A percentile compares a stretch with the other conserved stretches of the same genome.
phyloP scores from a whole-genome alignment of 2,329 filamentous ascomycete genomes.

The Fusarium sp. region DNA sequence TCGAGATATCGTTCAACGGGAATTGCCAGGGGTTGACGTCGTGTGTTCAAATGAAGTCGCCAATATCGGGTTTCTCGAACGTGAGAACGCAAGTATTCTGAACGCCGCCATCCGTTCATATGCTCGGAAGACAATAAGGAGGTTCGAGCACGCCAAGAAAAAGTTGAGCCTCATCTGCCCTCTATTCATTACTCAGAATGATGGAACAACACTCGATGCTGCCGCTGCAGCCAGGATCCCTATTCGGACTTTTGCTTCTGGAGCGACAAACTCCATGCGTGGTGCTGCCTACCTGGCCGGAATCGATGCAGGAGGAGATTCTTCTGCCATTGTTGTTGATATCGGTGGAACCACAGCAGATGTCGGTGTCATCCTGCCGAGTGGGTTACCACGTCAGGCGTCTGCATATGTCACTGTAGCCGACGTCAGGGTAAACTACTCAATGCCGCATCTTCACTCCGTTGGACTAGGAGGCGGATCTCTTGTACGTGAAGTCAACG shows the following conservation, averaged over 20 bases:
- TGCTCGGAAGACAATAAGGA: slow-evolving; percentile 61
- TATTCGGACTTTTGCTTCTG: slow-evolving; percentile 64
- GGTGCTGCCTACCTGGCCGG: slow-evolving; percentile 63
- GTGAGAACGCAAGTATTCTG: slow-evolving; percentile 68
- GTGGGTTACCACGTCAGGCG: slow-evolving; percentile 20
- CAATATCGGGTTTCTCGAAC: slow-evolving; percentile 60
- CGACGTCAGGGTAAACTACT: slow-evolving; percentile 27
- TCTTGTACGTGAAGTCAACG: slow-evolving; percentile 41
- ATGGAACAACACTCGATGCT: slow-evolving; percentile 63
- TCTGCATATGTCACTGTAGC: slow-evolving; percentile 15
- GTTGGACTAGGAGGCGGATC: slow-evolving; percentile 51
- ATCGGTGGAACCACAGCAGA: slow-evolving; percentile 70
- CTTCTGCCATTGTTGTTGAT: slow-evolving; percentile 60
- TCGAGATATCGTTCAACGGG: slow-evolving; percentile 45
- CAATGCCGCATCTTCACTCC: slow-evolving; percentile 23
- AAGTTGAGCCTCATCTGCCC: slow-evolving; percentile 56
- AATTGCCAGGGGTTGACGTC: slow-evolving; percentile 51
- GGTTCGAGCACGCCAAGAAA: slow-evolving; percentile 61
- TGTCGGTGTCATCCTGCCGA: slow-evolving; percentile 61
- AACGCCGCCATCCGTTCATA: slow-evolving; percentile 66
- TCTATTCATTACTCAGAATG: slow-evolving; percentile 66
- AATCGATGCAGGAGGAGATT: slow-evolving; percentile 53
- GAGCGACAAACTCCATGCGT: slow-evolving; percentile 65
- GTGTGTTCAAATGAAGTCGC: slow-evolving; percentile 53
- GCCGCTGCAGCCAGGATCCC: slow-evolving; percentile 60